Evolutionary conservation across 192 early-diverging fungal genomes (phyloP), one percentile per base, ranked within the genome.

Genomic region (Mortierella hygrophila): DNA sequence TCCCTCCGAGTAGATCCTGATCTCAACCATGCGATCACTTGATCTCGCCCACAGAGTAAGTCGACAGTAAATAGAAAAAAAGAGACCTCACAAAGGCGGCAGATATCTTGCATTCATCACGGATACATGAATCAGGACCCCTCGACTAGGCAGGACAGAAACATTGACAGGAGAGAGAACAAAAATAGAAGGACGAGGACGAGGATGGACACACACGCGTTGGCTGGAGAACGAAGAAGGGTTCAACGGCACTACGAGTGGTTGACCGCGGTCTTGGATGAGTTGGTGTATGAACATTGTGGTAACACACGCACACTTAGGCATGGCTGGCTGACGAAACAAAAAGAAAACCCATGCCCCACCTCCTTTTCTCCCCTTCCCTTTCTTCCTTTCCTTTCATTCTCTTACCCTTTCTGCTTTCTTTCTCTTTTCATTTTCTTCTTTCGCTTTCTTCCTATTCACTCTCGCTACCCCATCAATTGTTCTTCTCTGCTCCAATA

Each of bases 21-120:
- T 80, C 78, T 85, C 83, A 65, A 80, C 78, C 54, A 85, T 85
- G 83, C 83, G 78, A 70, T 85, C 83, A 60, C 83, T 85, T 80
- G 83, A 85, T 70, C 49, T 79, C 18, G 83, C 83, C 38, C 47
- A 80, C 54, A 85, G 73, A 70, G 83, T 85, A 79, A 76, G 78
- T 69, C 42, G 3, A 52, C 49, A 52, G 49, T 52, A 52, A 52
- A 52, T 18, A 21, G 8, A 40, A 40, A 70, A 70, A 38, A 38
- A 38, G 38, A 6, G 18, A 70, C 35, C 32, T 37, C 32, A 70
- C 68, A 38, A 70, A 40, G 68, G 68, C 9, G 55, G 8, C 21
- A 54, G 1, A 9, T 2, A 20, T 13, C 68, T 70, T 35, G 4
- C 68, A 70, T 40, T 70, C 35, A 70, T 70, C 35, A 70, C 16